Conservation (phyloP, 257 asterid species). For the Solanum habrochaites region DNA sequence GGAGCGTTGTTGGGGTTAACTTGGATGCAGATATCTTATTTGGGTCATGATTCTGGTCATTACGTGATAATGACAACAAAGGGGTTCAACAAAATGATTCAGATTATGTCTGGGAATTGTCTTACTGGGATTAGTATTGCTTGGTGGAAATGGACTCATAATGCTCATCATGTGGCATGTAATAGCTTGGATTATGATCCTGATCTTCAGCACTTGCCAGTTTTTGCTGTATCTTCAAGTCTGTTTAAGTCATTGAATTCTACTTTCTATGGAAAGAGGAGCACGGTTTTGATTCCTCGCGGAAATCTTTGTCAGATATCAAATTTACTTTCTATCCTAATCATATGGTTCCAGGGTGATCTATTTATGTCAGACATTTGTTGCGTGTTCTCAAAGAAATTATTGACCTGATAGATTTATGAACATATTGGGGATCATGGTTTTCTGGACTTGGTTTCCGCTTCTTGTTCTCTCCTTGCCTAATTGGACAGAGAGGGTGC, state of each 20-base stretch:
- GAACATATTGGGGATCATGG: slow-evolving; percentile 53
- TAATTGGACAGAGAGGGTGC: slow-evolving; percentile 45
- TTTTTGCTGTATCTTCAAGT: slow-evolving; percentile 54
- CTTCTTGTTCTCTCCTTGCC: slow-evolving; percentile 56
- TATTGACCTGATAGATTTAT: slow-evolving; percentile 53
- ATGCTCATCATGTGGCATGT: slow-evolving; percentile 73
- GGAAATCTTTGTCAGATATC: slow-evolving; percentile 56
- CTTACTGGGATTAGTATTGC: slow-evolving; percentile 91
- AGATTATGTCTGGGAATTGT: slow-evolving; percentile 68
- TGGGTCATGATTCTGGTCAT: slow-evolving; percentile 96
- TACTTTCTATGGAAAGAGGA: slow-evolving; percentile 39
- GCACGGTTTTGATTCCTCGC: slow-evolving; percentile 53
- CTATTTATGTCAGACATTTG: slow-evolving; percentile 62
- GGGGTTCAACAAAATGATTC: slow-evolving; percentile 42
- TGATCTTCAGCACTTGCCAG: slow-evolving; percentile 81
- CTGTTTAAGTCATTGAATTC: slow-evolving; percentile 48
- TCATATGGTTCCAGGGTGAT: slow-evolving; percentile 59
- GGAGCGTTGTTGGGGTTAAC: slow-evolving; percentile 27
- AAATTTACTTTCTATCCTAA: slow-evolving; percentile 64
- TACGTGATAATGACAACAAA: slow-evolving; percentile 49
- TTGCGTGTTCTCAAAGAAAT: slow-evolving; percentile 40
- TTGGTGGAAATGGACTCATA: slow-evolving; percentile 99
- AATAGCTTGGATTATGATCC: slow-evolving; percentile 91
- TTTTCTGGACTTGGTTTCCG: slow-evolving; percentile 94
- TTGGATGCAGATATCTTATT: slow-evolving; percentile 43